Evolutionary conservation across 2,329 filamentous ascomycete genomes (phyloP).

Genomic region (Arthrocladium fulminans): DNA sequence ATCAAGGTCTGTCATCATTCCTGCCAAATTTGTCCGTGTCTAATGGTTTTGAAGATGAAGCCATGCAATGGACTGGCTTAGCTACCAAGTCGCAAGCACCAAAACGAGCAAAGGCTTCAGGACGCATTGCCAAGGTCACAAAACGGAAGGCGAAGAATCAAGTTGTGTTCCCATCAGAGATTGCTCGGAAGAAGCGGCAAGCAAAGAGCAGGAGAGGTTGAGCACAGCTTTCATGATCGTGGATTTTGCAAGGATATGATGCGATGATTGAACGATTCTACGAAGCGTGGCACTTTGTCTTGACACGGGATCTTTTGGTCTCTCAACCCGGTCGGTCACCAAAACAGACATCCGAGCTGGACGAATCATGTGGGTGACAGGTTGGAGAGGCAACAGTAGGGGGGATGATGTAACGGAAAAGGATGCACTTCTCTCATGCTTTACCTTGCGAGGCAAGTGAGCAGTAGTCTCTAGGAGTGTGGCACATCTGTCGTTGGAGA

Average conservation of each 20-base stretch:
- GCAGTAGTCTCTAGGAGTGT: too few species aligned
- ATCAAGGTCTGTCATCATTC: background rate
- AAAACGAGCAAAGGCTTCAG: conserved; percentile 4
- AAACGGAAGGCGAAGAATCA: conserved; percentile 19
- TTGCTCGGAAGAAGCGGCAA: conserved; percentile 14
- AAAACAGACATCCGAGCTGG: too few species aligned
- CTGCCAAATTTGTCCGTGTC: background rate
- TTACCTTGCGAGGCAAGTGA: background rate
- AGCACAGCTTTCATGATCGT: too few species aligned
- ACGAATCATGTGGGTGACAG: too few species aligned
- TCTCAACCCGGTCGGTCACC: too few species aligned
- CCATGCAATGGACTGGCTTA: conserved; percentile 14
- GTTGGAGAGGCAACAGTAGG: too few species aligned
- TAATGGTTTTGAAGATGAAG: conserved; percentile 13
- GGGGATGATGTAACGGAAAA: background rate
- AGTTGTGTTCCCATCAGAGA: conserved; percentile 19
- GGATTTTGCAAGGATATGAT: background rate
- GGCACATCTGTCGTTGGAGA: too few species aligned
- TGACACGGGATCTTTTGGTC: too few species aligned
- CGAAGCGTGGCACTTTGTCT: background rate
- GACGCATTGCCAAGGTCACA: conserved; percentile 15
- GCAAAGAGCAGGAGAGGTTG: conserved; percentile 11
- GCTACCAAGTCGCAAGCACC: conserved; percentile 13
- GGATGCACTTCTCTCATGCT: background rate
- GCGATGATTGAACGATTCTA: background rate